phyloP scores from a whole-genome alignment of 148 eudicot genomes.

The Simmondsia chinensis region DNA sequence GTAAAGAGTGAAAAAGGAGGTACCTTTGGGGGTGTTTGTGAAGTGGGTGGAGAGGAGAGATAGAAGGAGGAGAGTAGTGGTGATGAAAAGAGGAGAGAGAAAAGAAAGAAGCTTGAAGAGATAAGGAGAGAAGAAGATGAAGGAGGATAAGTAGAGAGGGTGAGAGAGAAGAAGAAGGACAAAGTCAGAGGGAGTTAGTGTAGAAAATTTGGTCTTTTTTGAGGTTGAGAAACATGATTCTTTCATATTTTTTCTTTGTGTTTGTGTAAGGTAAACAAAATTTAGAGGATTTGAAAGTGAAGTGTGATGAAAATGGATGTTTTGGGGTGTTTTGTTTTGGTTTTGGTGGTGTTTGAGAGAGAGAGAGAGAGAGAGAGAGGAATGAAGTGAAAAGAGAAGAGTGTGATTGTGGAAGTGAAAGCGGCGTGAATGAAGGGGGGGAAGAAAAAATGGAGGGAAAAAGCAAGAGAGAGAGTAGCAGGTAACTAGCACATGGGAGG shows the following conservation, averaged over 20 bases:
- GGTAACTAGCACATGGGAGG: conserved; percentile 6
- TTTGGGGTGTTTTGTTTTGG: background rate
- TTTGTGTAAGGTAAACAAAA: too few relatives aligned
- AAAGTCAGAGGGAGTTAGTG: conserved; percentile 23
- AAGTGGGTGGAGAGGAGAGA: conserved; percentile 21
- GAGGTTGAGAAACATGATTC: background rate
- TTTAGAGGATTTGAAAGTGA: too few relatives aligned
- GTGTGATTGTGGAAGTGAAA: conserved; percentile 26
- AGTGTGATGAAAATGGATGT: too few relatives aligned
- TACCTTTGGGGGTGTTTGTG: conserved; percentile 11
- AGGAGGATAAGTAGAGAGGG: conserved; percentile 62
- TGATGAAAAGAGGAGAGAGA: conserved; percentile 68
- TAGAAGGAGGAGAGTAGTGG: conserved; percentile 41
- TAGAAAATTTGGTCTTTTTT: conserved; percentile 14
- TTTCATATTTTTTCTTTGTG: background rate
- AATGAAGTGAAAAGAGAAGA: conserved; percentile 13
- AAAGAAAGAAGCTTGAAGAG: conserved; percentile 55
- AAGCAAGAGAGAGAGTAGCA: conserved; percentile 7
- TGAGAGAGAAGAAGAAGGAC: conserved; percentile 32
- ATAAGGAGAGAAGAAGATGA: conserved; percentile 81
- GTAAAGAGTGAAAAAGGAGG: conserved; percentile 16
- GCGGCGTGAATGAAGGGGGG: conserved; percentile 69
- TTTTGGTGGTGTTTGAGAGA: background rate
- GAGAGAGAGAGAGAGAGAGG: conserved; percentile 15
- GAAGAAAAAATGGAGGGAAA: conserved; percentile 9